A percentile compares a stretch with the other conserved stretches of the same genome.
Conservation (phyloP, 176 grass and related monocot species). For the Secale cereale region DNA sequence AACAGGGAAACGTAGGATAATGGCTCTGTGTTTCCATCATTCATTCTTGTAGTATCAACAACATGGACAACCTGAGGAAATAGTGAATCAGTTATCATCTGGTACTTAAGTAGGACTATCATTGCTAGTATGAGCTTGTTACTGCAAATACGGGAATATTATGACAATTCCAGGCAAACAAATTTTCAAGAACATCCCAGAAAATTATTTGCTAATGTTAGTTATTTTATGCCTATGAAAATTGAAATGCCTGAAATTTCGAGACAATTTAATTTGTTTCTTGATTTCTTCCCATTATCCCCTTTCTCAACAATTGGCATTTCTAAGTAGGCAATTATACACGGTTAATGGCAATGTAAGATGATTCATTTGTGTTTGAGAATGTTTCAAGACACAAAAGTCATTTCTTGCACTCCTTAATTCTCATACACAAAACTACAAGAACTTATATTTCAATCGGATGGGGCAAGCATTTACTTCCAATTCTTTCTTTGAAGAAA, state of each 20-base stretch:
- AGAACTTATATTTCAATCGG: background rate
- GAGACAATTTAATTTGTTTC: background rate
- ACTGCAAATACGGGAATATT: background rate
- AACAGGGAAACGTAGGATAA: slow-evolving; percentile 85
- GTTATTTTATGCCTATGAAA: too few species aligned
- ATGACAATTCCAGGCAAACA: too few species aligned
- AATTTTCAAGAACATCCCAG: too few species aligned
- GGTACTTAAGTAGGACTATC: background rate
- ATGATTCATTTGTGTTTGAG: background rate
- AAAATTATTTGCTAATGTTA: too few species aligned
- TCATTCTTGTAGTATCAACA: slow-evolving; percentile 61
- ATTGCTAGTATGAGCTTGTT: background rate
- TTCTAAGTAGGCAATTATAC: background rate
- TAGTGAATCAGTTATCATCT: background rate
- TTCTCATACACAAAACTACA: background rate
- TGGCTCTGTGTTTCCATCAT: slow-evolving; percentile 48
- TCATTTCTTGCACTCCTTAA: background rate
- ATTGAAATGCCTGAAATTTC: background rate
- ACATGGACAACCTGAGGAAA: slow-evolving; percentile 94
- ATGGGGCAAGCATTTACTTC: background rate
- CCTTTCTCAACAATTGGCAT: background rate
- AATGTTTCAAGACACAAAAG: background rate
- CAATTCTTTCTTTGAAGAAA: background rate
- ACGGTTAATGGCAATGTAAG: background rate
- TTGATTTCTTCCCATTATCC: background rate